A percentile compares a stretch with the other conserved stretches of the same genome.
Conservation (phyloP, 495 filamentous ascomycete species). For the Amphirosellinia nigrospora region DNA sequence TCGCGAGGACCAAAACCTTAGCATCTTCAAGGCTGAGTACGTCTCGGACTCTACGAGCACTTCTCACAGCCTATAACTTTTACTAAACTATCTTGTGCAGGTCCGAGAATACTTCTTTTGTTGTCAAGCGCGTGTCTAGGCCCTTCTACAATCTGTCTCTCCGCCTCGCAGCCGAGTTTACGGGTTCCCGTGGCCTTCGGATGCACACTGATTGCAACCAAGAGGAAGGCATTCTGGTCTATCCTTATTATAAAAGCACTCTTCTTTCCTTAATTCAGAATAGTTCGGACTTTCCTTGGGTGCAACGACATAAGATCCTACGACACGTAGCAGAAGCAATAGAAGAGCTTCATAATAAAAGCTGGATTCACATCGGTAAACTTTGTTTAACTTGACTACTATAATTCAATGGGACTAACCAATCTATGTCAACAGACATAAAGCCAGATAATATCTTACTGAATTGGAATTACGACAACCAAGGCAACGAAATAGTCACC, state of each 20-base stretch:
- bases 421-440: slow-evolving; percentile 40
- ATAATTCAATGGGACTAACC: slow-evolving; percentile 29
- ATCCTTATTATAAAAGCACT: slow-evolving; percentile 38
- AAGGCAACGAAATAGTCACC: slow-evolving; percentile 38
- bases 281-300: slow-evolving; percentile 32
- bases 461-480: slow-evolving; percentile 40
- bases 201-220: slow-evolving; percentile 39
- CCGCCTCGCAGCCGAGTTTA: slow-evolving; percentile 37
- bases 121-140: slow-evolving; percentile 39
- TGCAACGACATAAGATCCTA: slow-evolving; percentile 38
- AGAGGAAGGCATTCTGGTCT: slow-evolving; percentile 37
- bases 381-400: slow-evolving; percentile 25
- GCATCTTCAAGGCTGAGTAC: slow-evolving; percentile 41
- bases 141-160: slow-evolving; percentile 37
- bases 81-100: slow-evolving; percentile 28
- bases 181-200: slow-evolving; percentile 39
- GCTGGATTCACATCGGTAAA: slow-evolving; percentile 41
- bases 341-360: slow-evolving; percentile 40
- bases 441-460: slow-evolving; percentile 47
- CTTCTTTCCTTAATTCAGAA: slow-evolving; percentile 37
- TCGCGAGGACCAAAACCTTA: slow-evolving; percentile 34
- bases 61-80: slow-evolving; percentile 1
- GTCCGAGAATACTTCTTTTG: slow-evolving; percentile 38
- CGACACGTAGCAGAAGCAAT: slow-evolving; percentile 39
- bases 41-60: slow-evolving; percentile 30